phyloP scores from a whole-genome alignment of 768 basidiomycete genomes.

The Trametes elegans region DNA sequence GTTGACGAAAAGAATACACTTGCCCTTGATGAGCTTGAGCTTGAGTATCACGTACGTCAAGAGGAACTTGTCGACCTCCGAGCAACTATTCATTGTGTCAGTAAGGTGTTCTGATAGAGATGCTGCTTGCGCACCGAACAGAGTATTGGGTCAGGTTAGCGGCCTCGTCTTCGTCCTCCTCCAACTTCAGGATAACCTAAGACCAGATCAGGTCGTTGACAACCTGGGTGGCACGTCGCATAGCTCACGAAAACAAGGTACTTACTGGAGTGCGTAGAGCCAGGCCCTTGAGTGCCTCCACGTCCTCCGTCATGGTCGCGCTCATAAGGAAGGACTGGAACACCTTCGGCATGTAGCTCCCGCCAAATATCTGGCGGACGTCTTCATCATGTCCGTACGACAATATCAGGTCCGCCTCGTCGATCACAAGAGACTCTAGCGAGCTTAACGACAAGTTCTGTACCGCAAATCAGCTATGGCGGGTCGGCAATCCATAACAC shows the following conservation, averaged over 20 bases:
- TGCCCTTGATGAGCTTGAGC: slow-evolving; percentile 91
- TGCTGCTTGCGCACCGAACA: slow-evolving; percentile 56
- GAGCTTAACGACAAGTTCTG: slow-evolving; percentile 64
- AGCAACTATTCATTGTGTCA: slow-evolving; percentile 50
- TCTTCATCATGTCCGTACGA: slow-evolving; percentile 97
- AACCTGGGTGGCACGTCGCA: background rate
- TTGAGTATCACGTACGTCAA: slow-evolving; percentile 95
- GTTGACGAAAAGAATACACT: slow-evolving; percentile 96
- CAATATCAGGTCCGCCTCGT: slow-evolving; percentile 95
- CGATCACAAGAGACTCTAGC: slow-evolving; percentile 88
- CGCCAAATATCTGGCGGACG: slow-evolving; percentile 67
- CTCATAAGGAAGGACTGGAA: slow-evolving; percentile 96
- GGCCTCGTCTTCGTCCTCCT: slow-evolving; percentile 83
- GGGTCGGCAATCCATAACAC: background rate
- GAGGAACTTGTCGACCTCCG: slow-evolving; percentile 97
- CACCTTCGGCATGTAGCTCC: slow-evolving; percentile 71
- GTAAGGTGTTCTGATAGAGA: background rate
- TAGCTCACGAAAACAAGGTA: slow-evolving; percentile 4
- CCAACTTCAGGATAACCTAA: slow-evolving; percentile 84
- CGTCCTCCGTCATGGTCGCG: slow-evolving; percentile 96
- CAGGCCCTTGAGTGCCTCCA: slow-evolving; percentile 87
- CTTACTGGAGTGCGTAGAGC: slow-evolving; percentile 83
- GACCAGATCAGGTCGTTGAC: too few species aligned
- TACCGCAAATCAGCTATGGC: background rate
- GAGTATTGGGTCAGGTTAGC: slow-evolving; percentile 83